Conservation (phyloP, 768 basidiomycete species). For the Amanita pallidorosea region DNA sequence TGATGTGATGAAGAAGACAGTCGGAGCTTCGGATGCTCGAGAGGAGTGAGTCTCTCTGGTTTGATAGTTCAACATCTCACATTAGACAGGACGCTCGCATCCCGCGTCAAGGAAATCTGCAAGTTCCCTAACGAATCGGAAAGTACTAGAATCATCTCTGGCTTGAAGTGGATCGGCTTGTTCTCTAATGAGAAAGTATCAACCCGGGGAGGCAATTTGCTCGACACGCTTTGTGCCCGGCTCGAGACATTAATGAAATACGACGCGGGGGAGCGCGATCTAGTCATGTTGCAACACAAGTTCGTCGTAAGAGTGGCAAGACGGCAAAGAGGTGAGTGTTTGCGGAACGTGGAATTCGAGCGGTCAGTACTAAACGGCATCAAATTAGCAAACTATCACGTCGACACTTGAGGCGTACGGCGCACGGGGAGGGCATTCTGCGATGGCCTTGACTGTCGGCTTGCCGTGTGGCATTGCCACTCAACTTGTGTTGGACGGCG, state of each 20-base stretch:
- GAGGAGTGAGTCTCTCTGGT: slow-evolving; percentile 43
- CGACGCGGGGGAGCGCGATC: slow-evolving; percentile 81
- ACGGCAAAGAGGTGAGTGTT: slow-evolving; percentile 55
- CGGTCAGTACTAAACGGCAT: too few species aligned
- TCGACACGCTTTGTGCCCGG: slow-evolving; percentile 88
- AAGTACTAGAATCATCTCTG: slow-evolving; percentile 71
- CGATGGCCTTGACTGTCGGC: slow-evolving; percentile 90
- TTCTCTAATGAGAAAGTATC: slow-evolving; percentile 62
- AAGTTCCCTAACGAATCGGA: slow-evolving; percentile 66
- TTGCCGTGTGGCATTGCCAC: slow-evolving; percentile 91
- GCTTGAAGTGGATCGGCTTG: slow-evolving; percentile 88
- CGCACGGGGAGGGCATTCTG: slow-evolving; percentile 52
- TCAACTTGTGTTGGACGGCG: slow-evolving; percentile 85
- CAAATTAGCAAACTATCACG: slow-evolving; percentile 64
- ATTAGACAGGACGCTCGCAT: slow-evolving; percentile 52
- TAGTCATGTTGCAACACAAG: slow-evolving; percentile 98
- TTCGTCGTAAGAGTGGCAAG: slow-evolving; percentile 85
- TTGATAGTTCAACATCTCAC: neutral
- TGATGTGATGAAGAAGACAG: slow-evolving; percentile 66
- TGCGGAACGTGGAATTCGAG: too few species aligned
- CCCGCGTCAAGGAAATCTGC: slow-evolving; percentile 58
- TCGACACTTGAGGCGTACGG: slow-evolving; percentile 91
- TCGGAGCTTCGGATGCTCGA: slow-evolving; percentile 52
- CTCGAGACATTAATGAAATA: slow-evolving; percentile 92
- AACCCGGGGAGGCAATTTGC: slow-evolving; percentile 62